Base-by-base conservation (phyloP, 352 stramenopile species). In the Globisporangium solare region DNA sequence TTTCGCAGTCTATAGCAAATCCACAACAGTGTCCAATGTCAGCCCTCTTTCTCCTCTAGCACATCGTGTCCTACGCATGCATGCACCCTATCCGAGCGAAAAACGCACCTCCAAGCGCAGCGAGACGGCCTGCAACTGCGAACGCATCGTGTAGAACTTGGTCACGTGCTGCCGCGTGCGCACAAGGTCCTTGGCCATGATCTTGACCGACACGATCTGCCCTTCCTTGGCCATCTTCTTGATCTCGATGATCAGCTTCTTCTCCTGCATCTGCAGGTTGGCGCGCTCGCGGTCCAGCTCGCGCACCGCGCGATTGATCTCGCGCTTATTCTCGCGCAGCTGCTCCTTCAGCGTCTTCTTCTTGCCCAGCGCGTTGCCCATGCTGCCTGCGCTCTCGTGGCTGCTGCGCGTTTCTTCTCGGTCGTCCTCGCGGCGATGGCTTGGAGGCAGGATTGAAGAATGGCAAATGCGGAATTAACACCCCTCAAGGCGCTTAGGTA, bases 121-220 rank as follows among this genome's bases (percentile, higher is more conserved):
- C 31, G 88, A 91, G 42, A 97, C 94, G 15, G 93, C 92, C 73
- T 99, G 94, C 43, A 99, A 77, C 71, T 99, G 95, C 67, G 88
- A 97, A 42, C 92, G 79, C 92, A 99, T 98, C 48, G 97, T 97
- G 69, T 99, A 98, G 67, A 98, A 99, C 79, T 98, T 98, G 50
- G 91, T 97, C 50, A 98, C 87, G 66, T 99, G 96, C 73, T 98
- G 92, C 11, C 94, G 74, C 53, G 94, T 98, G 58, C 96, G 88
- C 51, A 99, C 89, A 43, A 97, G 73, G 75, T 98, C 95, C 73
- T 98, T 97, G 48, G 94, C 94, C 92, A 98, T 98, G 64, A 98
- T 97, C 71, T 98, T 98, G 27, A 99, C 96, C 17, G 85, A 86
- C 47, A 80, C 86, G 76, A 98, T 99, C 74, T 99, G 95, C 42